These are phyloP conservation scores for Lathyrus sativus DNA, from an alignment of 306 rosid genomes.

Conservation along the genomic window DNA sequence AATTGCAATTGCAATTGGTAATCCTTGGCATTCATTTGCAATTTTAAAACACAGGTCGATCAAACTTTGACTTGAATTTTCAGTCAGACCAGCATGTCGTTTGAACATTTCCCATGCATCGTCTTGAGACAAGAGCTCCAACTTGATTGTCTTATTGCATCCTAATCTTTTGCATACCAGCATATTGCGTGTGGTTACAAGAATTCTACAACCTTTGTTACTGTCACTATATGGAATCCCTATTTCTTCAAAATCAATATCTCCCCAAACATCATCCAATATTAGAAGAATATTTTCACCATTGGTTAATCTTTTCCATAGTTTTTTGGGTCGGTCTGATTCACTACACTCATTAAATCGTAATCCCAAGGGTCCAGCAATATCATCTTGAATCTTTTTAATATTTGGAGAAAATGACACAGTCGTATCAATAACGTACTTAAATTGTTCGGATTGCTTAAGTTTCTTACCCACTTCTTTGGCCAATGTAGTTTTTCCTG, in stretches of 20 bases:
- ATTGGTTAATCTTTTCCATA: constrained; percentile 2
- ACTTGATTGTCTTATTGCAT: background rate
- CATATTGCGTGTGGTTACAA: constrained; percentile 6
- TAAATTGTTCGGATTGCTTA: background rate
- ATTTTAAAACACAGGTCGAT: background rate
- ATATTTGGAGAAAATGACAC: background rate
- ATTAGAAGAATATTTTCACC: constrained; percentile 30
- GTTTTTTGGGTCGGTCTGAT: background rate
- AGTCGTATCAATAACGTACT: background rate
- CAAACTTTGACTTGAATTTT: background rate
- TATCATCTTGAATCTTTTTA: constrained; percentile 15
- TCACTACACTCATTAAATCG: accelerated
- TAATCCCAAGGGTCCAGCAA: constrained; percentile 23
- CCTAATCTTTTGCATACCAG: background rate
- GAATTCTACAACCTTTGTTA: background rate
- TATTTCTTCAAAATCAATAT: background rate
- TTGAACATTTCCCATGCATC: constrained; percentile 18
- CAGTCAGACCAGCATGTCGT: background rate
- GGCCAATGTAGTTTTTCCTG: constrained; percentile 33
- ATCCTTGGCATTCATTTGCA: constrained; percentile 33
- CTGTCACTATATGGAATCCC: constrained; percentile 11
- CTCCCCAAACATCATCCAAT: constrained; percentile 34
- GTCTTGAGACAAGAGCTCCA: background rate
- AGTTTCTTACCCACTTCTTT: constrained; percentile 2
- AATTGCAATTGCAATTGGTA: constrained; percentile 25